Conservation (phyloP, 2,329 filamentous ascomycete genomes). For the Rhinocladiella similis region DNA sequence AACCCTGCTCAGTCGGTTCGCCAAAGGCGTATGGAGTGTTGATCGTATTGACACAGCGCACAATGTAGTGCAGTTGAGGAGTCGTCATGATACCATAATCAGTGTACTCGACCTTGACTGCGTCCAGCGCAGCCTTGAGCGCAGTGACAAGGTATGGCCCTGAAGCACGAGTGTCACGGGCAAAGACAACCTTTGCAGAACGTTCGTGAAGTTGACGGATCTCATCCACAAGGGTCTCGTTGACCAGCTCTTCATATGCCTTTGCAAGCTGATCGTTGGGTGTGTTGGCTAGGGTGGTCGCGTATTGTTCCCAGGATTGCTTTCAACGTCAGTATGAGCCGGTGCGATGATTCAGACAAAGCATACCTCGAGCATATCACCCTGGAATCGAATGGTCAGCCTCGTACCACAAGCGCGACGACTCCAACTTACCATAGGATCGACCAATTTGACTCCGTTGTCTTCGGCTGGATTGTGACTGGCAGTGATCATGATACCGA, state of each 20-base stretch:
- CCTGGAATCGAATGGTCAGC: conserved; percentile 45
- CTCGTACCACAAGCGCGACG: conserved; percentile 5
- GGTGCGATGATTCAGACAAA: neutral
- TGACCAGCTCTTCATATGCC: conserved; percentile 73
- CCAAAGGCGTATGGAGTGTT: conserved; percentile 86
- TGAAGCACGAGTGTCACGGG: conserved; percentile 88
- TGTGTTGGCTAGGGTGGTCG: conserved; percentile 86
- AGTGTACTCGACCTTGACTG: conserved; percentile 69
- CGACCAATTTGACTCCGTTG: conserved; percentile 93
- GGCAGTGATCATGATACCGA: conserved; percentile 95
- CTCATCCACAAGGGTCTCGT: conserved; percentile 66
- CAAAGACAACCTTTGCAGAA: conserved; percentile 80
- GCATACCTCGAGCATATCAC: conserved; percentile 89
- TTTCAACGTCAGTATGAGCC: conserved; percentile 34
- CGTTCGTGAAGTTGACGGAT: conserved; percentile 56
- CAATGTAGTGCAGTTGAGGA: conserved; percentile 96
- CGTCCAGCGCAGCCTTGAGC: conserved; percentile 75
- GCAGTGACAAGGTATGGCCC: conserved; percentile 80
- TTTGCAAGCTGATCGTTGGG: conserved; percentile 72
- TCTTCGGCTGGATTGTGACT: conserved; percentile 88
- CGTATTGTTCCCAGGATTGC: conserved; percentile 85
- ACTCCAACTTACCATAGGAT: conserved; percentile 68
- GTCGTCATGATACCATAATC: conserved; percentile 94
- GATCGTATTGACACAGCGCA: conserved; percentile 90
- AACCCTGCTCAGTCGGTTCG: conserved; percentile 82